phyloP scores from a whole-genome alignment of 306 rosid genomes.

The Inga oerstediana region DNA sequence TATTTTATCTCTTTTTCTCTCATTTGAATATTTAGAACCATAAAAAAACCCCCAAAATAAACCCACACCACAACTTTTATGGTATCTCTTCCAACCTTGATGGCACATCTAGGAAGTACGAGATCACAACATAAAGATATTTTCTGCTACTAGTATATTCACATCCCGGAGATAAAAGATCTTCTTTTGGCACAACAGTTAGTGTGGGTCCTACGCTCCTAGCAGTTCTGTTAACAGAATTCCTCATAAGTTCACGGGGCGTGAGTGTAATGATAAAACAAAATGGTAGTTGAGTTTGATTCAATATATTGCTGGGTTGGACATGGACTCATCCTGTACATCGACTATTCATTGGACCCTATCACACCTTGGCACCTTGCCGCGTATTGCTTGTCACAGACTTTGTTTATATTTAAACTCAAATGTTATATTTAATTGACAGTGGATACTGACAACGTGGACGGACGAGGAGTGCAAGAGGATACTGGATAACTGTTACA shows the following conservation, averaged over 20 bases:
- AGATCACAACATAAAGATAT: background rate
- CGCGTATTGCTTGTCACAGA: background rate
- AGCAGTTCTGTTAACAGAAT: background rate
- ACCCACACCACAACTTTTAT: background rate
- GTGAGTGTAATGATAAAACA: background rate
- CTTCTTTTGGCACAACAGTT: background rate
- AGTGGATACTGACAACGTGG: slow-evolving; percentile 94
- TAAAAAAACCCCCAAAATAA: no score
- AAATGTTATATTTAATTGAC: slow-evolving; percentile 19
- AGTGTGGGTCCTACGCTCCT: no score
- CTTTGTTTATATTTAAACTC: background rate
- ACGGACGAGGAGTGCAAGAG: slow-evolving; percentile 76
- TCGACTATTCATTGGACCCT: background rate
- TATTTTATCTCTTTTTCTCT: no score
- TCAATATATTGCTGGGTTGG: background rate
- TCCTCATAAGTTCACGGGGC: background rate
- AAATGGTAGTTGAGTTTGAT: background rate
- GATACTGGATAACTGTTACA: slow-evolving; percentile 74
- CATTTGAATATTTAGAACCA: no score
- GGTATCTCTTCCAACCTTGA: background rate
- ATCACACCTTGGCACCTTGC: background rate
- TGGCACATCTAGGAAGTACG: background rate
- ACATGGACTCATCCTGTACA: no score
- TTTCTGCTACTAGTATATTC: background rate
- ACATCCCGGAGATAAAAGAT: background rate